phyloP scores from a whole-genome alignment of 805 yeast genomes.

The Pichia membranifaciens region DNA sequence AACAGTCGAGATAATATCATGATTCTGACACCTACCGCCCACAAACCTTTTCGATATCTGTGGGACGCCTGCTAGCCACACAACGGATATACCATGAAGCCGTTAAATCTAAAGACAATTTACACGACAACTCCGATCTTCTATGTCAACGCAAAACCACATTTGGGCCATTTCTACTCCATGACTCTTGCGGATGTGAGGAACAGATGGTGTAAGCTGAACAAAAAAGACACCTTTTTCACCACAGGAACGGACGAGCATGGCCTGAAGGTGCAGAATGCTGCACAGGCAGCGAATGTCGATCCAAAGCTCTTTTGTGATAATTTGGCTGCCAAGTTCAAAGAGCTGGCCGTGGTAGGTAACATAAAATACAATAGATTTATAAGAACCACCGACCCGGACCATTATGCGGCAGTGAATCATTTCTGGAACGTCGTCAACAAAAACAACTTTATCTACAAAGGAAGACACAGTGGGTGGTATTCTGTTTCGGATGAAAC shows the following conservation, averaged over 20 bases:
- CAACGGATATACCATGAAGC: no score
- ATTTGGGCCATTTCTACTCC: slow-evolving; percentile 87
- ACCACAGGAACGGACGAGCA: slow-evolving; percentile 97
- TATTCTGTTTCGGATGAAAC: slow-evolving; percentile 92
- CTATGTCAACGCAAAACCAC: slow-evolving; percentile 94
- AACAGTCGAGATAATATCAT: no score
- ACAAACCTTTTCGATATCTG: no score
- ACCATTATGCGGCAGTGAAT: slow-evolving; percentile 62
- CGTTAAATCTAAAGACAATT: slow-evolving; percentile 6
- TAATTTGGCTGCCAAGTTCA: slow-evolving; percentile 56
- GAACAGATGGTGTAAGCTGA: slow-evolving; percentile 61
- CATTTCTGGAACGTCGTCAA: slow-evolving; percentile 62
- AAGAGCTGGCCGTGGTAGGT: slow-evolving; percentile 51
- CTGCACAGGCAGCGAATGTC: slow-evolving; percentile 50
- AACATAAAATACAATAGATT: slow-evolving; percentile 65
- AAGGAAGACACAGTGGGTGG: slow-evolving; percentile 90
- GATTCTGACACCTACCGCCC: no score
- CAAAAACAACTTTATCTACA: slow-evolving; percentile 62
- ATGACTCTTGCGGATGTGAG: slow-evolving; percentile 79
- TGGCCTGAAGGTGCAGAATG: slow-evolving; percentile 88
- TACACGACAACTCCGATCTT: slow-evolving; percentile 89
- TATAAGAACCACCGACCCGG: slow-evolving; percentile 83
- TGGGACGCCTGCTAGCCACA: no score
- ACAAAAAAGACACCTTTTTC: slow-evolving; percentile 41
- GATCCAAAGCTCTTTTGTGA: slow-evolving; percentile 71